Conservation (phyloP, 768 basidiomycete genomes). For the Boletus patriciae region DNA sequence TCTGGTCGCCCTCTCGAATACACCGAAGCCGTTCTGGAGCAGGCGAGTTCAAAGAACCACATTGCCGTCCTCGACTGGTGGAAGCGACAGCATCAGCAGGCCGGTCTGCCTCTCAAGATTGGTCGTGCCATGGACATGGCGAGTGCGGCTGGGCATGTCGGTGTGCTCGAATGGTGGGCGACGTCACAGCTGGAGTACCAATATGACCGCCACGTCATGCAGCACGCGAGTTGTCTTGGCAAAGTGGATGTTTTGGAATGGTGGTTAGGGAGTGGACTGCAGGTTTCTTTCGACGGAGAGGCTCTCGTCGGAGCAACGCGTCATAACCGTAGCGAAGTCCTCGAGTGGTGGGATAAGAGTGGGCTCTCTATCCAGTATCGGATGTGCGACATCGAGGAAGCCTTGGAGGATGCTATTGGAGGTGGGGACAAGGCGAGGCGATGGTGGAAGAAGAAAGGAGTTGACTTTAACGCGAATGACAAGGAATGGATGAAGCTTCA, state of each 20-base stretch:
- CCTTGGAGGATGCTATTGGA: conserved; percentile 81
- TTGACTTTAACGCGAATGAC: conserved; percentile 81
- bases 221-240: conserved; percentile 77
- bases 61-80: conserved; percentile 84
- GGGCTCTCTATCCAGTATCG: conserved; percentile 81
- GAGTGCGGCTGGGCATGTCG: conserved; percentile 71
- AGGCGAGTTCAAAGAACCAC: conserved; percentile 75
- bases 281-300: conserved; percentile 78
- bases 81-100: conserved; percentile 54
- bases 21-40: conserved; percentile 76
- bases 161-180: conserved; percentile 84
- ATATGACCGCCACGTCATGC: conserved; percentile 74
- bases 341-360: conserved; percentile 87
- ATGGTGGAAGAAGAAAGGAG: conserved; percentile 83
- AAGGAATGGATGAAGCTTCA: conserved; percentile 89
- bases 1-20: conserved; percentile 70
- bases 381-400: conserved; percentile 91
- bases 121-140: conserved; percentile 87
- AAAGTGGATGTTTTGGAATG: conserved; percentile 79
- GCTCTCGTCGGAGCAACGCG: conserved; percentile 77
- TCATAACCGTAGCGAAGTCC: conserved; percentile 75
- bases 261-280: conserved; percentile 79
- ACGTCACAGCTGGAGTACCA: conserved; percentile 73
- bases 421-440: conserved; percentile 71
- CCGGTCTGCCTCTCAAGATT: conserved; percentile 66